These are phyloP conservation scores for Lecanicillium sp. DNA, from an alignment of 2,329 filamentous ascomycete species.

Conservation along the genomic window DNA sequence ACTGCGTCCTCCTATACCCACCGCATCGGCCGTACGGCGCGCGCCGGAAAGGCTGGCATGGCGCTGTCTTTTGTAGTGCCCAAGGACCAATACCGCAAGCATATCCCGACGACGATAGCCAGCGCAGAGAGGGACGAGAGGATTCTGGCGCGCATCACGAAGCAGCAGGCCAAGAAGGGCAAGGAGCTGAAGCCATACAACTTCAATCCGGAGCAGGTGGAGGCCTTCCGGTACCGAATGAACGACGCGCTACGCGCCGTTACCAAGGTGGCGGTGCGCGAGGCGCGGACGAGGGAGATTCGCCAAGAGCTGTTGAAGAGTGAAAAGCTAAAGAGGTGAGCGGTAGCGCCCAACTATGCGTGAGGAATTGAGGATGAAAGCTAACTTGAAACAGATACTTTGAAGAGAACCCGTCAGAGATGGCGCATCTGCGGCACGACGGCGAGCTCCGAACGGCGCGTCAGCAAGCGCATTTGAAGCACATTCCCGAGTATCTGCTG, in stretches of 20 bases:
- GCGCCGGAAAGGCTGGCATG: slow-evolving; percentile 88
- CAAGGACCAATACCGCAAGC: slow-evolving; percentile 74
- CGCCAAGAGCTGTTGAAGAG: slow-evolving; percentile 86
- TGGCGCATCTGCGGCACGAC: slow-evolving; percentile 84
- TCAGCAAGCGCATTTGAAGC: slow-evolving; percentile 83
- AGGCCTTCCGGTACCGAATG: slow-evolving; percentile 92
- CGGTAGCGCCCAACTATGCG: too few species aligned
- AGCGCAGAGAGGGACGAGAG: slow-evolving; percentile 79
- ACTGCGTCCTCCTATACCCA: slow-evolving; percentile 93
- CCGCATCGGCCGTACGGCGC: slow-evolving; percentile 86
- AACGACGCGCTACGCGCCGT: slow-evolving; percentile 86
- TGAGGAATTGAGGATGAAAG: too few species aligned
- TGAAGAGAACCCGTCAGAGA: slow-evolving; percentile 89
- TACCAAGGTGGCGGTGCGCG: slow-evolving; percentile 81
- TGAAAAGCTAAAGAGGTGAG: slow-evolving; percentile 75
- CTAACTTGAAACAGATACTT: slow-evolving; percentile 61
- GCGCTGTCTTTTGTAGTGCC: slow-evolving; percentile 94
- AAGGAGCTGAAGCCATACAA: slow-evolving; percentile 83
- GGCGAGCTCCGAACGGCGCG: slow-evolving; percentile 77
- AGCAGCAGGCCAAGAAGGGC: slow-evolving; percentile 70
- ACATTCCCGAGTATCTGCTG: slow-evolving; percentile 89
- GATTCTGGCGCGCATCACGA: slow-evolving; percentile 71
- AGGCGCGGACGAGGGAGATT: slow-evolving; percentile 82
- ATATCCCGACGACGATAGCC: slow-evolving; percentile 75
- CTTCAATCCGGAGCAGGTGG: slow-evolving; percentile 91